Evolutionary conservation across 208 protist genomes (phyloP), one percentile per base, ranked within the genome.

Genomic region (Leishmania martiniquensis): DNA sequence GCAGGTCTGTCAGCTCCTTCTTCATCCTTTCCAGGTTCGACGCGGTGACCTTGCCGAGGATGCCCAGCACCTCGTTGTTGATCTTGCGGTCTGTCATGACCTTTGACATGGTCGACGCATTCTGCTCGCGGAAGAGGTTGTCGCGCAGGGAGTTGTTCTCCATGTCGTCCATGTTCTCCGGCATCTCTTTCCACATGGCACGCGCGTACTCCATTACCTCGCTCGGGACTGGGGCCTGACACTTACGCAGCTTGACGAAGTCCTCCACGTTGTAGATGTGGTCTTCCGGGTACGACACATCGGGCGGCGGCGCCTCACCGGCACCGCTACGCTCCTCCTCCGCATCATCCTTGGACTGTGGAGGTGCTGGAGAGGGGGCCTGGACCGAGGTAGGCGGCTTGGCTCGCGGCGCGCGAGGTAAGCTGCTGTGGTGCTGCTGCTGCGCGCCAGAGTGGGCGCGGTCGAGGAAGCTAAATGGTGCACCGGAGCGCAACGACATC

Each of bases 11-110:
- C 44, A 97, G 77, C 76, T 95, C 89, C 68, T 84, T 69, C 83
- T 94, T 91, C 91, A 97, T 94, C 51, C 83, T 73, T 17, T 87
- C 83, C 6, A 95, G 62, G 82, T 96, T 97, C 9, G 72, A 73
- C n/a, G 84, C 80, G 15, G 91, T 94, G 12, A 97, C 91, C 70
- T 89, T 91, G n/a, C 89, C 90, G 4, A 97, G 76, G 77, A 97
- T 96, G 74, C 93, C 93, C 15, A 93, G 85, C 62, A 97, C 93
- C 85, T 97, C 91, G 83, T 97, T 91, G 72, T 93, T 84, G 47
- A 97, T 83, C 79, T 90, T 92, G 42, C 93, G 93, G 39, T 97
- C 88, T 6, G 52, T 77, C 81, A 95, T 70, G 72, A 94, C 87
- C 85, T 91, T 89, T 17, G 87, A 92, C 13, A 88, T 87, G 76